Percentiles rank a stretch among this genome's conserved stretches.
phyloP scores from a whole-genome alignment of 139 green algal species.

The Coelastrella sp. region DNA sequence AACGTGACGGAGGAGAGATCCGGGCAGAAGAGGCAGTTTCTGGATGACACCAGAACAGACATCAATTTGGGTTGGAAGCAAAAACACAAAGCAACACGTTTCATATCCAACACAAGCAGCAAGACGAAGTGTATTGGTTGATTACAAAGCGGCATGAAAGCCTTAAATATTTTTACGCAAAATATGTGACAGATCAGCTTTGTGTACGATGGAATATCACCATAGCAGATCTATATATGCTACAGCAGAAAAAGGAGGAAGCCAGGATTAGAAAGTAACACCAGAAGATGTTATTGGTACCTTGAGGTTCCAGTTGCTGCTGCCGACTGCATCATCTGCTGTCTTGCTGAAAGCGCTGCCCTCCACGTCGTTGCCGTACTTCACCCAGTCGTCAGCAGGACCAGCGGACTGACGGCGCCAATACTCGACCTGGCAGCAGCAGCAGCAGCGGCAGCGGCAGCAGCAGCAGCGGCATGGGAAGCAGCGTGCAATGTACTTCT shows the following conservation, averaged over 20 bases:
- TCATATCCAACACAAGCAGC: neutral
- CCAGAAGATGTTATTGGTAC: neutral
- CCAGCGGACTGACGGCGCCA: neutral
- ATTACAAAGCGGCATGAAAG: too few species aligned
- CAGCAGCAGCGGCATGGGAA: neutral
- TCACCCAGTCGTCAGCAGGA: conserved; percentile 40
- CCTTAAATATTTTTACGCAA: too few species aligned
- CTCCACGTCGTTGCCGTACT: conserved; percentile 86
- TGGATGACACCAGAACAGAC: neutral
- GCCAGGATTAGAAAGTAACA: neutral
- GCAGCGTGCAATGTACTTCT: neutral
- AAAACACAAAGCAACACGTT: neutral
- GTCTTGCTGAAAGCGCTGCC: conserved; percentile 71
- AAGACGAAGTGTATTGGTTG: too few species aligned
- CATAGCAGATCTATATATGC: neutral
- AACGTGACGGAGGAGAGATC: conserved; percentile 63
- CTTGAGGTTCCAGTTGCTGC: conserved; percentile 74
- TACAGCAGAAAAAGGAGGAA: neutral
- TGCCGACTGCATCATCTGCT: conserved; percentile 59
- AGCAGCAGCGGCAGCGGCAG: neutral
- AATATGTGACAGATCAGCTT: too few species aligned
- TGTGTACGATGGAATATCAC: neutral
- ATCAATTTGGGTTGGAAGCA: neutral
- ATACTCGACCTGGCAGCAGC: neutral
- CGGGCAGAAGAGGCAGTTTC: conserved; percentile 39